Conservation (phyloP, 2,329 filamentous ascomycete genomes). For the Xylaria sp. region DNA sequence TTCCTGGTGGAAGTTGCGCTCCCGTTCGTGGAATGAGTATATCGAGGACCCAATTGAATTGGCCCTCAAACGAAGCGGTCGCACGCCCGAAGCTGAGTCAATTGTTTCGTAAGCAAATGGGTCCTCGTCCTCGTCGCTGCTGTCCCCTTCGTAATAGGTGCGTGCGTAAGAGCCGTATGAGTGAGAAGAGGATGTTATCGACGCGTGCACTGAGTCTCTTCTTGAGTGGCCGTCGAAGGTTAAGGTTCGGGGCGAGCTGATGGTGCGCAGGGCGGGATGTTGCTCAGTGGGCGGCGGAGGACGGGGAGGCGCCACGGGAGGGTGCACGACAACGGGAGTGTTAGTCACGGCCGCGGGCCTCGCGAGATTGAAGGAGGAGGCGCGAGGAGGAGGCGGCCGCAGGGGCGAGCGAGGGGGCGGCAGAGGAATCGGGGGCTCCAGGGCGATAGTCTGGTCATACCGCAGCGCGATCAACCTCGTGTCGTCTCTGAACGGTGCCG, state of each 20-base stretch:
- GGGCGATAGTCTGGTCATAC: constrained; percentile 70
- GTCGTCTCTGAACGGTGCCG: constrained; percentile 60
- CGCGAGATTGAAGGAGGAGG: constrained; percentile 47
- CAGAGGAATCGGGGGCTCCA: constrained; percentile 67
- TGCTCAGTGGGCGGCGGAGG: constrained; percentile 61
- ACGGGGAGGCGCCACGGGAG: constrained; percentile 51
- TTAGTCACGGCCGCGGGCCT: constrained; percentile 16
- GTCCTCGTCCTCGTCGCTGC: constrained; percentile 53
- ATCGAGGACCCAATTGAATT: constrained; percentile 49
- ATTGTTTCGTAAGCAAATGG: constrained; percentile 49
- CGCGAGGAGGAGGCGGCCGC: constrained; percentile 47
- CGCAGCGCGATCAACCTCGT: constrained; percentile 64
- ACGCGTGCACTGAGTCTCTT: constrained; percentile 66
- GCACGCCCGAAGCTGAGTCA: constrained; percentile 40
- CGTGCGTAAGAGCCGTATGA: constrained; percentile 38
- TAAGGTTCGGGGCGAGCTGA: constrained; percentile 45
- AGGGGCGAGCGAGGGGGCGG: constrained; percentile 57
- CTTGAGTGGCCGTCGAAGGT: constrained; percentile 57
- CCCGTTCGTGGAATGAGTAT: constrained; percentile 47
- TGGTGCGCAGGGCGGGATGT: constrained; percentile 63
- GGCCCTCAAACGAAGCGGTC: constrained; percentile 44
- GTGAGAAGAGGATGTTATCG: constrained; percentile 55
- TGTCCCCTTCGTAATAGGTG: constrained; percentile 52
- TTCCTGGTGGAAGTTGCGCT: neutral
- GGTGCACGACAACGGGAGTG: constrained; percentile 31